These are phyloP conservation scores for Rhododendron molle DNA, from an alignment of 148 eudicot species.

Conservation along the genomic window DNA sequence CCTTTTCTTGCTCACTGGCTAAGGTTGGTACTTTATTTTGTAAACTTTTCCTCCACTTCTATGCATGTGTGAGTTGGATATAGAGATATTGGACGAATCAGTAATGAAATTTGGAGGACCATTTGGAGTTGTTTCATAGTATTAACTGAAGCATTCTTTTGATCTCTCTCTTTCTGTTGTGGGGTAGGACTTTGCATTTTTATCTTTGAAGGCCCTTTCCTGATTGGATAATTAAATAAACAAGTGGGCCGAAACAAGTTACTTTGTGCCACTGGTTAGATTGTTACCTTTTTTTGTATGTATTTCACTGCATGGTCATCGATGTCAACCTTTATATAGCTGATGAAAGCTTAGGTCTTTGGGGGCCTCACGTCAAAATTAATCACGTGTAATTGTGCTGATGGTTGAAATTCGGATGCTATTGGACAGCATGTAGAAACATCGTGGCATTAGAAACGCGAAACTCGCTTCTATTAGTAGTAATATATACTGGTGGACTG, in stretches of 20 bases:
- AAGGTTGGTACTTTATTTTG: conserved; percentile 47
- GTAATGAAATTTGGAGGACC: not conserved
- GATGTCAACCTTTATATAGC: not conserved
- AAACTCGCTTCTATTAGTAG: not conserved
- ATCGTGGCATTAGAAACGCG: not conserved
- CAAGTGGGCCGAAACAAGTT: not conserved
- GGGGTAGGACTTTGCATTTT: not conserved
- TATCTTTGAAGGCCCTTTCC: not conserved
- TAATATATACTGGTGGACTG: not conserved
- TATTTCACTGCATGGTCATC: not conserved
- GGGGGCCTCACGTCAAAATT: not conserved
- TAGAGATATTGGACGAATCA: not conserved
- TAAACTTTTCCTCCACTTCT: not conserved
- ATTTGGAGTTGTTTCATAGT: not conserved
- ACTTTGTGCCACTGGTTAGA: not conserved
- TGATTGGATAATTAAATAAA: not conserved
- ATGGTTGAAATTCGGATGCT: not conserved
- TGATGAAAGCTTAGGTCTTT: not conserved
- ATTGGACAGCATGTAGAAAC: not conserved
- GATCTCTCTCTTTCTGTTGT: not conserved
- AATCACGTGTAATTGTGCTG: not conserved
- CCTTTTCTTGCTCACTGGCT: conserved; percentile 90
- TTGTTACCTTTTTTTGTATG: not conserved
- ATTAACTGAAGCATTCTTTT: not conserved
- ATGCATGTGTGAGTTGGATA: not conserved